Conservation (phyloP, 805 yeast species). For the Candida parachauliodes region DNA sequence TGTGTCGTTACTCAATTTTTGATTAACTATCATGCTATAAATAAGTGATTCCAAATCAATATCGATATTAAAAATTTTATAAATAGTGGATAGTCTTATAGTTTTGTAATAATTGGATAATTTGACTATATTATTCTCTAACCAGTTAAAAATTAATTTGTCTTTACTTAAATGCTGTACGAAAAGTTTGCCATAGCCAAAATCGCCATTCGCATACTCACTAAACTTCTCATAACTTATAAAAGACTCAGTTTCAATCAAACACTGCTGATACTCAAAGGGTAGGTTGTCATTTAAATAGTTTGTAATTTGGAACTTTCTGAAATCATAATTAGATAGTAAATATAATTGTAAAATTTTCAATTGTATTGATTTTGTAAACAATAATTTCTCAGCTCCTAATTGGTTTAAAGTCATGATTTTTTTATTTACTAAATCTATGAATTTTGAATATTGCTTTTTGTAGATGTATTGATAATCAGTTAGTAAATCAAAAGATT, state of each 20-base stretch:
- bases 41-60: constrained; percentile 24
- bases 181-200: constrained; percentile 1
- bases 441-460: constrained; percentile 13
- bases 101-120: constrained; percentile 28
- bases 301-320: constrained; percentile 22
- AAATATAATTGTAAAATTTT: constrained; percentile 30
- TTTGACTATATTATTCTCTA: constrained; percentile 30
- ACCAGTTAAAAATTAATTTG: constrained; percentile 15
- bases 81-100: constrained; percentile 19
- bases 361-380: constrained; percentile 14
- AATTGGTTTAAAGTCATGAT: constrained; percentile 18
- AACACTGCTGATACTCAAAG: neutral
- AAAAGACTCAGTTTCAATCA: constrained; percentile 2
- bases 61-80: constrained; percentile 15
- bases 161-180: constrained; percentile 1
- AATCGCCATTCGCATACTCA: constrained; percentile 11
- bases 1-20: constrained; percentile 27
- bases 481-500: constrained; percentile 28
- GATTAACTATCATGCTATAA: constrained; percentile 30
- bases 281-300: constrained; percentile 14
- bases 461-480: constrained; percentile 28
- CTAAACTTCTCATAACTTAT: constrained; percentile 5
- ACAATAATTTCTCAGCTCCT: constrained; percentile 1
- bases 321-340: constrained; percentile 32
- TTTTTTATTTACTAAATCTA: constrained; percentile 33